Percentiles rank a stretch among this genome's conserved stretches.
Conservation (phyloP, 2,329 filamentous ascomycete species). For the Talaromyces marneffei region DNA sequence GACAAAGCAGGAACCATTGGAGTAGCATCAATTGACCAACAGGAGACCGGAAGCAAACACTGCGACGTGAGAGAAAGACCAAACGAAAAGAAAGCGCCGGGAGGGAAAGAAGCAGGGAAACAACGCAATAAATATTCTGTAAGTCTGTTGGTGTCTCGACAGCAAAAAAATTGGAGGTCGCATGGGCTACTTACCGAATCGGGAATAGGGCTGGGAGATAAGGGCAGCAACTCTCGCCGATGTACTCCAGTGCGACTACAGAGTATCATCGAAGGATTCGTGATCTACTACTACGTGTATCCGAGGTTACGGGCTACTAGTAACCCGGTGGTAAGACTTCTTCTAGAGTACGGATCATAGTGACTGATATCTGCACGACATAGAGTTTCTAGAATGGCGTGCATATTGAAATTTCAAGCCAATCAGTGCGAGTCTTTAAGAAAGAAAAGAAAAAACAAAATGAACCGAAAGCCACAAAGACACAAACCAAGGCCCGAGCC, state of each 20-base stretch:
- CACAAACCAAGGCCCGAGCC: background rate
- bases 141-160: background rate
- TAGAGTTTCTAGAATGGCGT: background rate
- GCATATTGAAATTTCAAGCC: background rate
- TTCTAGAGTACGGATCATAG: background rate
- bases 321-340: background rate
- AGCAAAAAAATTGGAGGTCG: background rate
- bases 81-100: background rate
- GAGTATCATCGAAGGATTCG: background rate
- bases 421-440: background rate
- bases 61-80: background rate
- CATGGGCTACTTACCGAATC: background rate
- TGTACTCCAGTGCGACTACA: no score
- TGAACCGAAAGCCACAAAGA: background rate
- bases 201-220: constrained; percentile 2
- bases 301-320: background rate
- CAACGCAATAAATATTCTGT: background rate
- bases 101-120: no score
- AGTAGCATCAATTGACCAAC: background rate
- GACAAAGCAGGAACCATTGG: background rate
- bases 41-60: no score
- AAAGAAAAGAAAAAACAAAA: background rate
- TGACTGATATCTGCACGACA: background rate
- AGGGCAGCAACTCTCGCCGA: constrained; percentile 3
- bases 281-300: background rate